Conservation (phyloP, 2,329 filamentous ascomycete genomes). For the Dactylellina parvicollis region DNA sequence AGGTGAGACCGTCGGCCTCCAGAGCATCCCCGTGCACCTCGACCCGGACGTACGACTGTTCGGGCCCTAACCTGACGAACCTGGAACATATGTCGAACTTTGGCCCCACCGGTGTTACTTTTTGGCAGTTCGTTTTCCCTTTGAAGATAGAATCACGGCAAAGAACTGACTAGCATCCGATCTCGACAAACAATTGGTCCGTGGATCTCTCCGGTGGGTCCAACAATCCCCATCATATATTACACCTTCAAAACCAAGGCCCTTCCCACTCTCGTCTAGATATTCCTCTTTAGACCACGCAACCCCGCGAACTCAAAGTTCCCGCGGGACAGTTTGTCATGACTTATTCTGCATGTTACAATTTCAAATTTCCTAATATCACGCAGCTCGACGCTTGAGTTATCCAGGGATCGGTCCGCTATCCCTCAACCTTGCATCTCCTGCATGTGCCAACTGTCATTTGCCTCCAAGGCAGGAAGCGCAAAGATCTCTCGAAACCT, state of each 20-base stretch:
- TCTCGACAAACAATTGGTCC: constrained; percentile 34
- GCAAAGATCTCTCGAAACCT: constrained; percentile 15
- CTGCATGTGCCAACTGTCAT: constrained; percentile 52
- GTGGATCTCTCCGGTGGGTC: constrained; percentile 38
- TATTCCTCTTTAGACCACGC: constrained; percentile 41
- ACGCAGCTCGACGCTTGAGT: constrained; percentile 27
- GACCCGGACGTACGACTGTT: background rate
- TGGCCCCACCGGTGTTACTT: background rate
- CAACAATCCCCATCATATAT: constrained; percentile 19
- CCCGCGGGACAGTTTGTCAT: background rate
- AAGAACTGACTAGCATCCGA: constrained; percentile 30
- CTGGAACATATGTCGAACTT: constrained; percentile 3
- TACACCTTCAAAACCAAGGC: constrained; percentile 26
- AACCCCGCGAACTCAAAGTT: constrained; percentile 16
- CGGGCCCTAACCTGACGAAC: constrained; percentile 3
- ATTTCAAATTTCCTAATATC: constrained; percentile 50
- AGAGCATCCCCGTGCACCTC: background rate
- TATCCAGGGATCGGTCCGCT: constrained; percentile 46
- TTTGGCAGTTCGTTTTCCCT: background rate
- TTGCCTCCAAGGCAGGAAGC: constrained; percentile 22
- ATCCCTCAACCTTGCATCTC: constrained; percentile 41
- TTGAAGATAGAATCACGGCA: constrained; percentile 23
- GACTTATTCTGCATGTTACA: constrained; percentile 18
- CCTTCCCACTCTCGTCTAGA: constrained; percentile 47
- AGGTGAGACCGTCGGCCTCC: no score